Conservation (phyloP, 2,329 filamentous ascomycete genomes). For the Neonectria punicea region DNA sequence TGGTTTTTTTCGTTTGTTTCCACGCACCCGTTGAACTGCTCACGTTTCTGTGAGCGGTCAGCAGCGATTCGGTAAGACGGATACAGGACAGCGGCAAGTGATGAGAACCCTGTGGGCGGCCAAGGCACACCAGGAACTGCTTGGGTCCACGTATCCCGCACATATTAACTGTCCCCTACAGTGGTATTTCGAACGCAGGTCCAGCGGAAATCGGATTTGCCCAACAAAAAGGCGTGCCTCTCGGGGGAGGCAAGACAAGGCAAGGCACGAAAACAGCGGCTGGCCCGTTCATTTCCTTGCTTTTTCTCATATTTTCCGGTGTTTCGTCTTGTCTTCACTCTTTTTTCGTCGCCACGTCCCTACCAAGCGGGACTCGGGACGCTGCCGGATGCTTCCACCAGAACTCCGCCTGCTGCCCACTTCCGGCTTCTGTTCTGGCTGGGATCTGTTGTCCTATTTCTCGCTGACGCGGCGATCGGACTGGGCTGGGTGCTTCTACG, state of each 20-base stretch:
- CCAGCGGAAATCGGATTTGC: not conserved
- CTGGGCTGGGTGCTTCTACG: slow-evolving; percentile 1
- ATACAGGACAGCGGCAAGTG: not conserved
- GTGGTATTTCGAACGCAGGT: not conserved
- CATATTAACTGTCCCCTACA: not conserved
- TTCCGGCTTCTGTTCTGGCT: not conserved
- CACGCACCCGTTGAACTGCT: not conserved
- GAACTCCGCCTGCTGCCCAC: slow-evolving; percentile 8
- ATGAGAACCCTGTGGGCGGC: not conserved
- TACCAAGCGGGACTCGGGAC: not conserved
- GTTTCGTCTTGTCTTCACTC: slow-evolving; percentile 21
- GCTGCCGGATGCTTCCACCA: not conserved
- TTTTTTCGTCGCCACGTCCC: slow-evolving; percentile 9
- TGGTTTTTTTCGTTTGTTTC: not conserved
- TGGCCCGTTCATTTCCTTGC: not conserved
- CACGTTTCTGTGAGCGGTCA: not conserved
- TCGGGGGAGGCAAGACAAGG: not conserved
- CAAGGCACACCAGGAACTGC: not conserved
- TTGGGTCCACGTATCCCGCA: slow-evolving; percentile 18
- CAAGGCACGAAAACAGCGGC: not conserved
- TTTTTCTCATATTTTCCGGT: not conserved
- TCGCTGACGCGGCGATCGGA: slow-evolving; percentile 19
- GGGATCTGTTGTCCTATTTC: not conserved
- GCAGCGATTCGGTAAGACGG: not conserved
- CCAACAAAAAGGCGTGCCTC: not conserved